phyloP scores from a whole-genome alignment of 2,329 filamentous ascomycete species.

The Sclerotinia sclerotiorum region DNA sequence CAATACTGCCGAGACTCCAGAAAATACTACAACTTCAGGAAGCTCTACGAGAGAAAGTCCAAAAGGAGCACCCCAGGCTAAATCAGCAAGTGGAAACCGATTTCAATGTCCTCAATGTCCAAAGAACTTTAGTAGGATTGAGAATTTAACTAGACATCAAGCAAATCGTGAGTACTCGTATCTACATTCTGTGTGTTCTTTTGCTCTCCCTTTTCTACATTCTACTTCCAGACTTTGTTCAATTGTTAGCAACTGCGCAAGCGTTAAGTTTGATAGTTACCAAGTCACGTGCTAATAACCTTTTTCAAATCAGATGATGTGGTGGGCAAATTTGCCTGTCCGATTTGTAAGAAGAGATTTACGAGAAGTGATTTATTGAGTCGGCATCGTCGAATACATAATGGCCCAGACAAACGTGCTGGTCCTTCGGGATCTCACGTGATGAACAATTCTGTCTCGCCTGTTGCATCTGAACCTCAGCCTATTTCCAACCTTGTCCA shows the following conservation, averaged over 20 bases:
- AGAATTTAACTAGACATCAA: conserved; percentile 39
- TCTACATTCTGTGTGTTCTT: background rate
- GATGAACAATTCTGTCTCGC: conserved; percentile 22
- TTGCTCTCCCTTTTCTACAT: background rate
- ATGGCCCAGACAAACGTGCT: conserved; percentile 18
- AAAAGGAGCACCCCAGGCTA: background rate
- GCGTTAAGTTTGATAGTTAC: background rate
- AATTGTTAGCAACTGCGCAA: background rate
- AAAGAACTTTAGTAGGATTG: conserved; percentile 39
- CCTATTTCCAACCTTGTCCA: conserved; percentile 22
- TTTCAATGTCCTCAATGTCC: conserved; percentile 38
- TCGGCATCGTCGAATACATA: conserved; percentile 37
- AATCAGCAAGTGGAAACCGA: conserved; percentile 24
- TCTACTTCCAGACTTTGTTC: background rate
- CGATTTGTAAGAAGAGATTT: conserved; percentile 37
- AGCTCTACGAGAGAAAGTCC: background rate
- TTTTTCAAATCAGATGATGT: conserved; percentile 32
- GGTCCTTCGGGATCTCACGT: conserved; percentile 26
- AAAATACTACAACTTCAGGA: conserved; percentile 6
- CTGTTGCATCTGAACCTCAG: conserved; percentile 22
- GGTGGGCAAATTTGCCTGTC: conserved; percentile 36
- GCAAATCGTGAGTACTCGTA: conserved; percentile 36
- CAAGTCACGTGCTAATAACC: conserved; percentile 22
- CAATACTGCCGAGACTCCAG: background rate
- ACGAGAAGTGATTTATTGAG: conserved; percentile 39